phyloP scores from a whole-genome alignment of 1,139 yeast species.

The Pichia inconspicua region DNA sequence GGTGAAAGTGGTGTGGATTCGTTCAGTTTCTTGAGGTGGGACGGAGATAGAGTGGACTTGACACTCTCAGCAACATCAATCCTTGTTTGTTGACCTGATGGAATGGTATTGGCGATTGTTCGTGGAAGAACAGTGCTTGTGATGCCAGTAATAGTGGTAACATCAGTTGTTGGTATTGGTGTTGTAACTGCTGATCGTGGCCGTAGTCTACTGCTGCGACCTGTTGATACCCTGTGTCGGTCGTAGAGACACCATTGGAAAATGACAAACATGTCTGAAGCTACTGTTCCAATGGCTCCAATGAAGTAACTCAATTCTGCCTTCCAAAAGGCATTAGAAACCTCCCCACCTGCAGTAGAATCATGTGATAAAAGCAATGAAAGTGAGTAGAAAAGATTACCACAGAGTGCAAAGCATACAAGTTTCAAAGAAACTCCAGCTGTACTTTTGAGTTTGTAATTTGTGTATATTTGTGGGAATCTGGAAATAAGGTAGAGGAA shows the following conservation, averaged over 20 bases:
- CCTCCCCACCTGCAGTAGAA: conserved; percentile 25
- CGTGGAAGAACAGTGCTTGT: neutral
- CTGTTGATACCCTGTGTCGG: neutral
- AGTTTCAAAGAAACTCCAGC: conserved; percentile 76
- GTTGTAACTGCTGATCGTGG: neutral
- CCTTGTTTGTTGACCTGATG: neutral
- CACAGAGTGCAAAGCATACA: conserved; percentile 70
- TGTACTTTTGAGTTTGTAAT: conserved; percentile 69
- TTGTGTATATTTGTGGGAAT: conserved; percentile 76
- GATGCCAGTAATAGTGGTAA: neutral
- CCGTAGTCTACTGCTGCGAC: neutral
- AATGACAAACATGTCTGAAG: conserved; percentile 22
- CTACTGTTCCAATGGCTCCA: conserved; percentile 28
- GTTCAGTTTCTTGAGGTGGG: conserved; percentile 24
- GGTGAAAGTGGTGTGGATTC: conserved; percentile 29
- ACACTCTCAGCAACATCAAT: conserved; percentile 7
- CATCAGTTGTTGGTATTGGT: neutral
- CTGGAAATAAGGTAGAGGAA: conserved; percentile 68
- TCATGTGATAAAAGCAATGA: conserved; percentile 49
- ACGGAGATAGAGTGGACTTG: conserved; percentile 22
- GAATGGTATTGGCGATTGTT: neutral
- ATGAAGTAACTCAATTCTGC: conserved; percentile 27
- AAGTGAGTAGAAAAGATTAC: conserved; percentile 73
- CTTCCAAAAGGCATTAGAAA: conserved; percentile 24
- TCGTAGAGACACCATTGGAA: conserved; percentile 27